Percentiles rank a stretch among this genome's conserved stretches.
These are phyloP conservation scores for Backusella australiensis DNA, from an alignment of 192 early-diverging fungal genomes.

Conservation along the genomic window DNA sequence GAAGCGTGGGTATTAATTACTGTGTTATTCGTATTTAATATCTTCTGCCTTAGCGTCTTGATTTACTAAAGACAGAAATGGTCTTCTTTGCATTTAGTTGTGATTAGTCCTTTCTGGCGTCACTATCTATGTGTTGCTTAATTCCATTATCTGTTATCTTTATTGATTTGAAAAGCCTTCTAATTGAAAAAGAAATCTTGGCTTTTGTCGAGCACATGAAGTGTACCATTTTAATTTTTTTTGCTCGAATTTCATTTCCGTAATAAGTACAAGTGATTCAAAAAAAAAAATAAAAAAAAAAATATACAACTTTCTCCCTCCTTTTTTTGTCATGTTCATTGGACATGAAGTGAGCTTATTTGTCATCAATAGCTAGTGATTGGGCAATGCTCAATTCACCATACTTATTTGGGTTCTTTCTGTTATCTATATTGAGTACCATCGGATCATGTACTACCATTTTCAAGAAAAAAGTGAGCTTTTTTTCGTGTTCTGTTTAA, in stretches of 20 bases:
- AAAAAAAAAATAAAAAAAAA: no score
- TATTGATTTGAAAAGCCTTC: background rate
- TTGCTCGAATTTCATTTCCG: background rate
- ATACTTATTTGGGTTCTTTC: background rate
- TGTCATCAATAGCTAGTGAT: background rate
- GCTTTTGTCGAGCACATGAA: background rate
- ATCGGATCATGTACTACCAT: background rate
- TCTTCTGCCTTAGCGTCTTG: constrained; percentile 31
- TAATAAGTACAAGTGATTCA: background rate
- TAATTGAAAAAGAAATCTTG: background rate
- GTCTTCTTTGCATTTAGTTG: background rate
- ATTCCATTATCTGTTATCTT: background rate
- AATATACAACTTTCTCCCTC: background rate
- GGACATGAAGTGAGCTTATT: background rate
- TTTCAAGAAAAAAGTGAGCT: background rate
- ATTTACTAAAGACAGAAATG: constrained; percentile 33
- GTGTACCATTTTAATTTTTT: background rate
- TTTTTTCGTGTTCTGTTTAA: background rate
- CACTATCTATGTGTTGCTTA: background rate
- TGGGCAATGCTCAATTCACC: background rate
- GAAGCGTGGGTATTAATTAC: constrained; percentile 57
- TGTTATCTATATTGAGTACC: background rate
- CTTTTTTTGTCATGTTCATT: background rate
- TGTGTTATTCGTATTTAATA: constrained; percentile 56
- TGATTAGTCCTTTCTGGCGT: no score